Conservation (phyloP, 2,329 filamentous ascomycete species). For the Cladosporium halotolerans region DNA sequence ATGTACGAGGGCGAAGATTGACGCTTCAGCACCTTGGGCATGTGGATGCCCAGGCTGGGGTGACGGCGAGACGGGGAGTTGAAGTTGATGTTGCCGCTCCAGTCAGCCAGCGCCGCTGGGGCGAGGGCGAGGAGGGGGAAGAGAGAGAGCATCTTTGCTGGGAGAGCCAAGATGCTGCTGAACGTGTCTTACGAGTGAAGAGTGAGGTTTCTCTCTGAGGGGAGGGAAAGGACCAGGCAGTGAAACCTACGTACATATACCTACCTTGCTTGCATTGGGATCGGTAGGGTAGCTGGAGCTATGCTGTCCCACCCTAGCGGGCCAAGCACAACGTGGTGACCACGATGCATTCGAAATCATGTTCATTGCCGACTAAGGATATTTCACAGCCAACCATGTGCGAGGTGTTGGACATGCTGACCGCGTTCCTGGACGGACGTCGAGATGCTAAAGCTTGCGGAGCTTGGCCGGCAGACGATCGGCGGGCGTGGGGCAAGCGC, state of each 20-base stretch:
- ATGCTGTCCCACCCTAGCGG: neutral
- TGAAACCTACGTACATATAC: slow-evolving; percentile 8
- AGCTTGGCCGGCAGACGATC: slow-evolving; percentile 5
- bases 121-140: slow-evolving; percentile 2
- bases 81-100: slow-evolving; percentile 56
- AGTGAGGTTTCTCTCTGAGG: neutral
- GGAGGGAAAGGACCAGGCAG: neutral
- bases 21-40: slow-evolving; percentile 54
- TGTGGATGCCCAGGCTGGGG: slow-evolving; percentile 54
- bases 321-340: slow-evolving; percentile 2
- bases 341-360: neutral
- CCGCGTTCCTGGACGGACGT: neutral
- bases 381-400: neutral
- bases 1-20: slow-evolving; percentile 38
- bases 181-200: neutral
- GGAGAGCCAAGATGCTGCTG: neutral
- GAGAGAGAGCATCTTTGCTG: slow-evolving; percentile 3
- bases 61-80: slow-evolving; percentile 59
- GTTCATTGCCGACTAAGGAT: neutral
- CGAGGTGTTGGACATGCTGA: slow-evolving; percentile 6
- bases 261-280: neutral
- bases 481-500: neutral
- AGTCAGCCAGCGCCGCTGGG: slow-evolving; percentile 8
- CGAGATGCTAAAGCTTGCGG: neutral
- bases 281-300: neutral